Conservation (phyloP, 768 basidiomycete species). For the Trametes maxima region DNA sequence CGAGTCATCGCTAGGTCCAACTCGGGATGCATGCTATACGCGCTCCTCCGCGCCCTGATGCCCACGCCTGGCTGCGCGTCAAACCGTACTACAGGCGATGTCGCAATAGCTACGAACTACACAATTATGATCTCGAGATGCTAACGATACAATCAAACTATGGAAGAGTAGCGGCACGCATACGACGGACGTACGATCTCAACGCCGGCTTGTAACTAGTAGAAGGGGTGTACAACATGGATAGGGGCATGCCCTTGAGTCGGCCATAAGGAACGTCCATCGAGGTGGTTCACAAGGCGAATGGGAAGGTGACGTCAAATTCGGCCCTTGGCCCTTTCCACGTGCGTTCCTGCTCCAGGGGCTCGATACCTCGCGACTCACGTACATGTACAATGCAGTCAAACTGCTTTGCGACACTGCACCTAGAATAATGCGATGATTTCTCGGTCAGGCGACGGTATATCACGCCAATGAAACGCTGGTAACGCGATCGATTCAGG, state of each 20-base stretch:
- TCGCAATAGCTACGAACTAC: no score
- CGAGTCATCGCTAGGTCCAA: neutral
- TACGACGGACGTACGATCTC: neutral
- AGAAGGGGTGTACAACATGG: neutral
- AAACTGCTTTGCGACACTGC: conserved; percentile 31
- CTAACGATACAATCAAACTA: neutral
- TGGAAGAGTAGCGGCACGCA: no score
- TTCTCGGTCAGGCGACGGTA: conserved; percentile 31
- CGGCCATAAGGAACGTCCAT: neutral
- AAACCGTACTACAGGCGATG: no score
- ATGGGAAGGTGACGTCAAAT: conserved; percentile 28
- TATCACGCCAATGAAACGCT: conserved; percentile 36
- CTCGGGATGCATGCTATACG: no score
- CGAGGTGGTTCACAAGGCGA: conserved; percentile 18
- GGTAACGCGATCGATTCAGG: conserved; percentile 27
- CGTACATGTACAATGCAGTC: conserved; percentile 30
- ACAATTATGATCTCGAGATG: neutral
- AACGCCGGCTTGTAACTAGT: neutral
- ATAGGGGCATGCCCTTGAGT: neutral
- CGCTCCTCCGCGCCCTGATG: no score
- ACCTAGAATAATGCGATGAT: conserved; percentile 33
- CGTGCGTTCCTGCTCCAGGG: conserved; percentile 27
- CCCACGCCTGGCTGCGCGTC: no score
- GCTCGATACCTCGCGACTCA: conserved; percentile 26
- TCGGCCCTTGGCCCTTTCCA: conserved; percentile 21